Evolutionary conservation across 371 early-diverging fungal species (phyloP).

Genomic region (Capniomyces stellatus): DNA sequence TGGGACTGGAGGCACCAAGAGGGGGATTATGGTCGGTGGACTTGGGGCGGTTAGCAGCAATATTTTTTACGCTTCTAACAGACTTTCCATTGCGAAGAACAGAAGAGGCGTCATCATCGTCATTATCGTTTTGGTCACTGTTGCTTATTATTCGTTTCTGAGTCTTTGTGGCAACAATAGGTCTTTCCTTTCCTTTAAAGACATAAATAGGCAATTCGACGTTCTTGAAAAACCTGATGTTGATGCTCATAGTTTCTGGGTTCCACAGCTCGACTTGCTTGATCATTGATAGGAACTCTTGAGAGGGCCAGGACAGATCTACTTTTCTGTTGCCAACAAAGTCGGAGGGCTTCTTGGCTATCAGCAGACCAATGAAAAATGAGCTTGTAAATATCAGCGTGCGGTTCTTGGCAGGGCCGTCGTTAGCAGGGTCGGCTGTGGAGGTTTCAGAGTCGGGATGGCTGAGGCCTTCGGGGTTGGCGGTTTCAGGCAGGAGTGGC

Average conservation of each 20-base stretch:
- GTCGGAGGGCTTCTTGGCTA: conserved; percentile 33
- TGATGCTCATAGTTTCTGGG: background rate
- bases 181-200: background rate
- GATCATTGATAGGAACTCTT: conserved; percentile 63
- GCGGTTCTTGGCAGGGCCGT: conserved; percentile 12
- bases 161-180: background rate
- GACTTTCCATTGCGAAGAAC: background rate
- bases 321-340: conserved; percentile 31
- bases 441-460: too few relatives aligned
- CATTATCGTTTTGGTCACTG: background rate
- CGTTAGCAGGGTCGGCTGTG: conserved; percentile 18
- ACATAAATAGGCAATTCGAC: background rate
- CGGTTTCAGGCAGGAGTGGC: too few relatives aligned
- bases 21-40: too few relatives aligned
- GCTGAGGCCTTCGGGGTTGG: too few relatives aligned
- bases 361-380: conserved; percentile 74
- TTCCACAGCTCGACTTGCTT: conserved; percentile 13
- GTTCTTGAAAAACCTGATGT: background rate
- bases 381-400: conserved; percentile 44
- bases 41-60: background rate
- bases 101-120: background rate
- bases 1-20: too few relatives aligned
- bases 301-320: conserved; percentile 57
- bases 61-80: background rate
- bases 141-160: background rate